Base-by-base conservation (phyloP, 495 filamentous ascomycete species). In the Friedmanniomyces simplex region DNA sequence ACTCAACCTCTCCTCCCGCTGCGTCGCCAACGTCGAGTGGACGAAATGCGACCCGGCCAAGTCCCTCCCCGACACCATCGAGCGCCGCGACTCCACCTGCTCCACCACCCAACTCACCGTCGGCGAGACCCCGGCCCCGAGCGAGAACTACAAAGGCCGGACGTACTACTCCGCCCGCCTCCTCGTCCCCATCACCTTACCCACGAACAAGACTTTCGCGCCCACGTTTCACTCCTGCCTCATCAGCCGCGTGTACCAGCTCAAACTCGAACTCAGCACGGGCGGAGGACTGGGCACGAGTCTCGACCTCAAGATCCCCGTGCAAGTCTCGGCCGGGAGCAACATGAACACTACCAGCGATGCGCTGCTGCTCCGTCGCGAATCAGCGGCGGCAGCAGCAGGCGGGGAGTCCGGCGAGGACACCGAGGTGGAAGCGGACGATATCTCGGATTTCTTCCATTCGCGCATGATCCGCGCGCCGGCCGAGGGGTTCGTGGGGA, bases 211-310 rank as follows among this genome's bases (percentile, higher is more conserved):
- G 59, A 74, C 81, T 1, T 89, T 91, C 70, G 70, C 93, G 26
- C 94, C 93, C 0, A 90, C 88, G 18, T 98, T 97, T 73, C 84
- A 93, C 71, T 81, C 82, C 53, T 98, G 93, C 71, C 79, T 95
- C 63, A 74, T 86, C 28, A 86, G 85, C 16, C 84, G 93, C 57
- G 72, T 83, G 24, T 97, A 98, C 72, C 73, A 77, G 10, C 75
- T 96, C 21, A 83, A 86, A 42, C 71, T 97, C 49, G 74, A 75
- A 8, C 66, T 91, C 52, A 74, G 81, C 2, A 71, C 87, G n/a
- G n/a, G n/a, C 41, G 74, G 80, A 5, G 74, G 75, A 20, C 71
- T 80, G n/a, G 80, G 73, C 24, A 78, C 83, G 2, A 76, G 70
- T 1, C 60, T 91, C 16, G 75, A 77, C 2, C 71, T 96, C 12